Conservation (phyloP, 2,329 filamentous ascomycete genomes). For the Nannizzia gypsea region DNA sequence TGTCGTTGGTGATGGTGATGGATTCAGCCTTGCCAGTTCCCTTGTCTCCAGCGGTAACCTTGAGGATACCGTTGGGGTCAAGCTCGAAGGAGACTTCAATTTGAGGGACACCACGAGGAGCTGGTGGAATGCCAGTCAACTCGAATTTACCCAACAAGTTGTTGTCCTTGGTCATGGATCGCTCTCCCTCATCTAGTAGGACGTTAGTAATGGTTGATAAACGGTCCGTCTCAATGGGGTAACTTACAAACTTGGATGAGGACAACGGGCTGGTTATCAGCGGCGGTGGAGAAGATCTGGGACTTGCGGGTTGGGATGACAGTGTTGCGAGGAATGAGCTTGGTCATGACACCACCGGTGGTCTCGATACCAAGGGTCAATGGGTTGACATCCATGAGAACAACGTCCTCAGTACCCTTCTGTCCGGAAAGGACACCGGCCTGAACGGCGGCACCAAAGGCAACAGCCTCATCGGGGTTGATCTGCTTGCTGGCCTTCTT, state of each 20-base stretch:
- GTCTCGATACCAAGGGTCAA: constrained; percentile 95
- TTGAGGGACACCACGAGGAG: constrained; percentile 90
- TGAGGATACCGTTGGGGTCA: constrained; percentile 95
- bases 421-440: constrained; percentile 89
- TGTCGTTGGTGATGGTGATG: constrained; percentile 99
- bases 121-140: constrained; percentile 87
- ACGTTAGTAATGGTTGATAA: constrained; percentile 17
- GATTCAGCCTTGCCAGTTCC: constrained; percentile 94
- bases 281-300: constrained; percentile 94
- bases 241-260: constrained; percentile 71
- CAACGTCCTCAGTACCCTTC: constrained; percentile 63
- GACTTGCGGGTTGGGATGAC: constrained; percentile 92
- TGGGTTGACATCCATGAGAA: constrained; percentile 96
- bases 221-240: too few relatives aligned
- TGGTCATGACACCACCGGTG: constrained; percentile 94
- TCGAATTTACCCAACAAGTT: constrained; percentile 98
- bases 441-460: constrained; percentile 94
- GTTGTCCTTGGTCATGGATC: constrained; percentile 90
- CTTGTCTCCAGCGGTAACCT: constrained; percentile 94
- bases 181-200: constrained; percentile 61
- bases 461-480: constrained; percentile 98
- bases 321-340: constrained; percentile 88
- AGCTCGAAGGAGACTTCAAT: constrained; percentile 98
- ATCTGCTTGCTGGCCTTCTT: constrained; percentile 99
- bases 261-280: constrained; percentile 92